Evolutionary conservation across 73 alveolate genomes (phyloP).

Genomic region (Stentor coeruleus): DNA sequence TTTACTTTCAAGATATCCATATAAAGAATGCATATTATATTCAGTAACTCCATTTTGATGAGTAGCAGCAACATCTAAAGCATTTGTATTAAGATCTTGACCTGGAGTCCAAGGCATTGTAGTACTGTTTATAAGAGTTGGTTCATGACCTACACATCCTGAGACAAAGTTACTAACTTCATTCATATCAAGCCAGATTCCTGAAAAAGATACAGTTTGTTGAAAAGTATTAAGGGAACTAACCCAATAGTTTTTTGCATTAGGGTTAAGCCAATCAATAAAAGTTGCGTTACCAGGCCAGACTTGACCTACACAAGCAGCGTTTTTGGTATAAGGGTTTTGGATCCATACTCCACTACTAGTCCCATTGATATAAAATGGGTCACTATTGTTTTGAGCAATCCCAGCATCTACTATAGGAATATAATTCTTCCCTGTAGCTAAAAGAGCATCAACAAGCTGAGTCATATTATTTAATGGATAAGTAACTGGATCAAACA

Average conservation of each 20-base stretch:
- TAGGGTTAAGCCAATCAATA: slow-evolving; percentile 74
- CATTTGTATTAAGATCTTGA: background rate
- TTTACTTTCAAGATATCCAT: background rate
- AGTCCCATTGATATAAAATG: slow-evolving; percentile 33
- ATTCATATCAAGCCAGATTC: slow-evolving; percentile 92
- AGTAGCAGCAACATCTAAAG: background rate
- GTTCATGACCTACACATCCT: slow-evolving; percentile 36
- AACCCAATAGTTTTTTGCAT: slow-evolving; percentile 73
- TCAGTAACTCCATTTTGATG: background rate
- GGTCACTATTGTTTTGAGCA: slow-evolving; percentile 42
- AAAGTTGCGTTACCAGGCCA: slow-evolving; percentile 90
- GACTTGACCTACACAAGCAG: slow-evolving; percentile 62
- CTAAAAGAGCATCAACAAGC: slow-evolving; percentile 47
- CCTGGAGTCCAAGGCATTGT: slow-evolving; percentile 26
- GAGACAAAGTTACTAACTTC: slow-evolving; percentile 62
- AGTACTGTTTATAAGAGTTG: background rate
- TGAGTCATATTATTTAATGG: slow-evolving; percentile 47
- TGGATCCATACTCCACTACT: slow-evolving; percentile 29
- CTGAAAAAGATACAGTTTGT: slow-evolving; percentile 52
- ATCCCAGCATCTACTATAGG: slow-evolving; percentile 89
- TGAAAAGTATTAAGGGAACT: slow-evolving; percentile 23
- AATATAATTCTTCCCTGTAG: slow-evolving; percentile 62
- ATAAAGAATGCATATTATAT: slow-evolving; percentile 4
- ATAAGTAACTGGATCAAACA: slow-evolving; percentile 33
- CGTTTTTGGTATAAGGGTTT: slow-evolving; percentile 23